Evolutionary conservation across 2,329 filamentous ascomycete species (phyloP), one percentile per base, ranked within the genome.

Genomic region (Akanthomyces lecanii): DNA sequence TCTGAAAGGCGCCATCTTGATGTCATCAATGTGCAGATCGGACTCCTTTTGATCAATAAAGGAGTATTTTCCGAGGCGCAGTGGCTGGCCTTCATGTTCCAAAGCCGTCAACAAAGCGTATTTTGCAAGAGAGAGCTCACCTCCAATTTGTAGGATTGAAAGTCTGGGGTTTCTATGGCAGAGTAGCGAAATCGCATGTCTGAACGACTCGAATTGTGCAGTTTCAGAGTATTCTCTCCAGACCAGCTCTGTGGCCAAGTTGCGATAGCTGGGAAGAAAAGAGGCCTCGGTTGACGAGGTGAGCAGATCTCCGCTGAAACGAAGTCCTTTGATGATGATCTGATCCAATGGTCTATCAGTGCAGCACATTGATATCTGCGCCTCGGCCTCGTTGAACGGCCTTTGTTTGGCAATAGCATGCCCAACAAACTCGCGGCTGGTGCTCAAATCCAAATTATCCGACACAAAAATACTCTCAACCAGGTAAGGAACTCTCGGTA

Each of bases 401-500:
- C 67, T 69, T 33, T 71, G 70, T 2, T 69, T 68, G 3, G 77
- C 79, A 0, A 69, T 75, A 1, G 80, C 75, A 51, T 77, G 77
- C 2, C 81, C 81, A 3, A 69, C 61, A 57, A 83, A 80, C 7
- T 72, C 67, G 3, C 67, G 66, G 1, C 74, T 74, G 3, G 71
- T 66, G 0, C 71, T 69, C 4, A 68, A 66, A 1, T 75, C 73
- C 3, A 79, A 68, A 2, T 71, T 65, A 0, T 76, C 74, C 0
- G 80, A 77, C n/a, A 85, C 70, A 56, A 77, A 82, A 5, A 84
- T 68, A 42, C 75, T 79, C 5, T 75, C 71, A 48, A 83, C 75
- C 21, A 71, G 76, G 0, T 78, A 78, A 0, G 82, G 82, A 0
- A 84, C 77, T 81, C 83, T 84, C 2, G 80, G 75, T 11, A 73